Base-by-base conservation (phyloP, 2,329 filamentous ascomycete genomes). In the Leptosphaerulina australis region DNA sequence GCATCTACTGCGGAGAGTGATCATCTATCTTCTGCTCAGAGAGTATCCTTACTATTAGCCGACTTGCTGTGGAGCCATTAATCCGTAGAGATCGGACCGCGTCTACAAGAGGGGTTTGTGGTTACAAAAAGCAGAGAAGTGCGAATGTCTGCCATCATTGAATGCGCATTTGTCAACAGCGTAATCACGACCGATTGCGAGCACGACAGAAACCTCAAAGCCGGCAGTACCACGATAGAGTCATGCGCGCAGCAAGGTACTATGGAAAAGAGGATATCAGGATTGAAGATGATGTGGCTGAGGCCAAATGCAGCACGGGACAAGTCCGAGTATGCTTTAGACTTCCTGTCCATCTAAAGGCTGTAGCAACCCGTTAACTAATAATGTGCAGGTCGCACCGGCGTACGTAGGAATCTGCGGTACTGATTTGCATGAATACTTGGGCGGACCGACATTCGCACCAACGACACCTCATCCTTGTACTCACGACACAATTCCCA, bases 181-280 rank as follows among this genome's bases (percentile, higher is more conserved):
- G 53, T 70, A 1, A 58, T 69, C 33, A 62, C 39, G 15, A 45
- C 37, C 29, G 51, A 58, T 2, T 18, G 31, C 41, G 41, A 46
- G 17, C 12, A 6, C 36, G 40, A 50, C 31, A 21, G 22, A 18
- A 43, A 31, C 12, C 2, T 26, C 17, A 37, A 21, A 18, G 41
- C 37, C 1, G 45, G 12, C 10, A 34, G 44, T 21, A 36, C 26
- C 11, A 22, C 12, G 6, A 20, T 15, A 10, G 20, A 41, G 17
- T n/a, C 48, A 83, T 83, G 81, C 76, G 76, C 56, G 81, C 82
- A 36, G 77, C 79, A 18, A 72, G 79, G 59, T 84, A 80, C 58
- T 79, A 83, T 61, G 81, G 81, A 12, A 79, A 77, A 51, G 76
- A 79, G 56, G 81, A 84, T 60, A 77, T 84, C 45, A 73, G 80